Evolutionary conservation across 805 yeast species (phyloP), one percentile per base, ranked within the genome.

Genomic region (Sugiyamaella mastotermitis): DNA sequence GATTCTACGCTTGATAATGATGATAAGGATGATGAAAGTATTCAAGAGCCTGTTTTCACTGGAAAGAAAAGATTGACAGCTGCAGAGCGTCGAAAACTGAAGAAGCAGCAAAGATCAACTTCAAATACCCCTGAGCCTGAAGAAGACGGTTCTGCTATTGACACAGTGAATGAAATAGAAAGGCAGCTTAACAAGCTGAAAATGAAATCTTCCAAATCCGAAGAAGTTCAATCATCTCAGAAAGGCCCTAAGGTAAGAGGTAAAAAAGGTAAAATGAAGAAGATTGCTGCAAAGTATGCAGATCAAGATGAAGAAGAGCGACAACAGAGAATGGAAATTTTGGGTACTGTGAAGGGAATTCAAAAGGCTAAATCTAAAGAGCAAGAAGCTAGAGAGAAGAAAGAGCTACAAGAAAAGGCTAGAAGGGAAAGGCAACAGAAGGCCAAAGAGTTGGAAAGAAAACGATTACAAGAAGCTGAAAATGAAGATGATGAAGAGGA

Each of bases 301-400:
- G 87, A 82, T 43, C 97, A 90, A 61, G 97, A 90, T 56, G 96
- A 85, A 37, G 92, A 83, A 40, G 97, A 90, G 51, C 72, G 87
- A 40, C 52, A 61, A 32, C 51, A 80, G 40, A 71, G 94, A 47
- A 77, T 90, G 83, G 77, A 81, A 42, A 83, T 82, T 1, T 62
- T 90, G 29, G 97, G 97, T 3, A 83, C 95, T 0, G 65, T 84
- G 53, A 86, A 85, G 50, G 72, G 76, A 20, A 51, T 66, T 3
- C 66, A 66, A 28, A 46, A 56, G 32, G 63, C 64, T 33, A 52
- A 59, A 29, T 56, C 60, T 28, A 60, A 61, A 40, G 58, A 56
- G 41, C 52, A 43, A 25, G 69, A 57, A 25, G 58, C 50, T 28
- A 50, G 52, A 30, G 65, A 56, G 49, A 64, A 56, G 56, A 61